Evolutionary conservation across 75 land plant genomes (phyloP).

Genomic region (Adiantum capillusveneris): DNA sequence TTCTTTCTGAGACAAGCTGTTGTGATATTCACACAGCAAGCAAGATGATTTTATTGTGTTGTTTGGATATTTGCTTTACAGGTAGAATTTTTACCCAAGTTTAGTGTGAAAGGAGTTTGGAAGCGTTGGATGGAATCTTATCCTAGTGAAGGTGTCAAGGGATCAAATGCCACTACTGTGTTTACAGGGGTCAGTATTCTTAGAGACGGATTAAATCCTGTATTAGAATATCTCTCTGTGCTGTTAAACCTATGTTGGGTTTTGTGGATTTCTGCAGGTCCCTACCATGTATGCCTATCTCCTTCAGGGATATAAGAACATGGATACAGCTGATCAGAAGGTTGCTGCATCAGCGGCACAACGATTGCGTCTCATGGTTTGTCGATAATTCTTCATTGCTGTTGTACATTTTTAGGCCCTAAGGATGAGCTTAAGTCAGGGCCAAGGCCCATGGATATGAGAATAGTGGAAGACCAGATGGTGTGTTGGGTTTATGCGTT

Average conservation of each 20-base stretch:
- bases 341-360: constrained; percentile 71
- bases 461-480: too few species aligned
- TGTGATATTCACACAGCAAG: too few species aligned
- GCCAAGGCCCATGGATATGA: too few species aligned
- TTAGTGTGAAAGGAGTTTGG: constrained; percentile 40
- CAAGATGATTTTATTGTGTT: too few species aligned
- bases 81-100: constrained; percentile 47
- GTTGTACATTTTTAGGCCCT: too few species aligned
- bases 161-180: constrained; percentile 30
- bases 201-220: too few species aligned
- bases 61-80: too few species aligned
- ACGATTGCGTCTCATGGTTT: constrained; percentile 89
- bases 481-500: too few species aligned
- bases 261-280: constrained; percentile 53
- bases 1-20: too few species aligned
- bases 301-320: constrained; percentile 83
- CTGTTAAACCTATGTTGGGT: background rate
- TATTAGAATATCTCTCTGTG: background rate
- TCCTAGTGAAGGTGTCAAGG: constrained; percentile 17
- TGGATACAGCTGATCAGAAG: constrained; percentile 64
- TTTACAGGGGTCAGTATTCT: constrained; percentile 44
- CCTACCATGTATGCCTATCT: constrained; percentile 93
- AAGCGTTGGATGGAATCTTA: constrained; percentile 46
- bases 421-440: too few species aligned
- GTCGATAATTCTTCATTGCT: background rate